Conservation (phyloP, 805 yeast species). For the Candida pini region DNA sequence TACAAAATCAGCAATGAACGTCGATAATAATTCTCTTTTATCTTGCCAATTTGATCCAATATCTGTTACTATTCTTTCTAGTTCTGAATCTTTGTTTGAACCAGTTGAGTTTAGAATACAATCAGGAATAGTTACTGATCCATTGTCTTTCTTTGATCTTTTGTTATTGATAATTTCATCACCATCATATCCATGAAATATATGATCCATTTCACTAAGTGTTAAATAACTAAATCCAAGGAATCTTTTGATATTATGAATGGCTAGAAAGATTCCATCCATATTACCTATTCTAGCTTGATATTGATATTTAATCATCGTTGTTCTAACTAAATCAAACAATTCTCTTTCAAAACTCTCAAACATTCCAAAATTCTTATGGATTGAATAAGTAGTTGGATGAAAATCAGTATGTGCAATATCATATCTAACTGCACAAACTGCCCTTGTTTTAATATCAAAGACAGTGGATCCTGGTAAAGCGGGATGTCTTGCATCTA, state of each 20-base stretch:
- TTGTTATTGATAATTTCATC: background rate
- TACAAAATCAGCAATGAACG: conserved; percentile 59
- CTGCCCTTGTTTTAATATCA: conserved; percentile 90
- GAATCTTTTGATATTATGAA: conserved; percentile 72
- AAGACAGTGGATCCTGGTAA: conserved; percentile 90
- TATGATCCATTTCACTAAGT: conserved; percentile 60
- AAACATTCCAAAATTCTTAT: conserved; percentile 52
- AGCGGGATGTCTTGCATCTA: conserved; percentile 72
- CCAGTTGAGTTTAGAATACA: too few relatives aligned
- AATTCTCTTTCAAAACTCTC: conserved; percentile 84
- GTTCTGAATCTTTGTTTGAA: conserved; percentile 9
- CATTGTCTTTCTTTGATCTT: background rate
- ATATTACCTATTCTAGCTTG: conserved; percentile 94
- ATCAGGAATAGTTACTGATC: conserved; percentile 7
- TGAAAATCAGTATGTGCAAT: conserved; percentile 45
- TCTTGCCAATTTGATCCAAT: conserved; percentile 27
- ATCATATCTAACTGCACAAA: conserved; percentile 78
- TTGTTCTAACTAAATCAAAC: conserved; percentile 67
- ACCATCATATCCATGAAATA: conserved; percentile 41
- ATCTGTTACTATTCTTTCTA: conserved; percentile 18
- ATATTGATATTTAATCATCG: conserved; percentile 75
- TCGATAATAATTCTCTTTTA: conserved; percentile 33
- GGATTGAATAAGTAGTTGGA: conserved; percentile 63
- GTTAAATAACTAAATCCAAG: conserved; percentile 92
- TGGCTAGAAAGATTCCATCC: conserved; percentile 95